These are phyloP conservation scores for Silene uniflora DNA, from an alignment of 148 eudicot species.

Conservation along the genomic window DNA sequence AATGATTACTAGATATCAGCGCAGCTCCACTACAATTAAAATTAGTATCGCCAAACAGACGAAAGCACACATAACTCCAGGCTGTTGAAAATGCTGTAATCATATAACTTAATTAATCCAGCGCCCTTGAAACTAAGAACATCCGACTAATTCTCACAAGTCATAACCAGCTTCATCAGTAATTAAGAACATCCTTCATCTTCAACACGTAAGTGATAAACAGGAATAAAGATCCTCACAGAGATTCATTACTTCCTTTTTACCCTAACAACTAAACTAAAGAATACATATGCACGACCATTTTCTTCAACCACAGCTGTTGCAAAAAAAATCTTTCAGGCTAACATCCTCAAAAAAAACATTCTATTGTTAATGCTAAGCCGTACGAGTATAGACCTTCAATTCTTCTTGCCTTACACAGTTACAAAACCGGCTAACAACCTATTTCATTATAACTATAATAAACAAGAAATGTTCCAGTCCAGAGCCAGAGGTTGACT, in stretches of 20 bases:
- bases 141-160: not conserved
- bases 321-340: not conserved
- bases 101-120: not conserved
- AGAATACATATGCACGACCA: not conserved
- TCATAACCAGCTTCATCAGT: not conserved
- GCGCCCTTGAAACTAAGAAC: not conserved
- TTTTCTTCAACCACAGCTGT: not conserved
- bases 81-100: not conserved
- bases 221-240: not conserved
- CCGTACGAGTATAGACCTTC: not conserved
- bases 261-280: not conserved
- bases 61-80: not conserved
- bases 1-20: not conserved
- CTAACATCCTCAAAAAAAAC: too few relatives aligned
- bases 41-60: not conserved
- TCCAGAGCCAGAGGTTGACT: too few relatives aligned
- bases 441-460: too few relatives aligned
- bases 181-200: not conserved
- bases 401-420: too few relatives aligned
- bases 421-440: too few relatives aligned
- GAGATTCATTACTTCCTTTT: not conserved
- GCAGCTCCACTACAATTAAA: not conserved
- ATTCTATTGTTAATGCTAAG: too few relatives aligned
- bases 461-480: too few relatives aligned
- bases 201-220: not conserved